phyloP scores from a whole-genome alignment of 306 rosid species.

The Cucumis hystrix region DNA sequence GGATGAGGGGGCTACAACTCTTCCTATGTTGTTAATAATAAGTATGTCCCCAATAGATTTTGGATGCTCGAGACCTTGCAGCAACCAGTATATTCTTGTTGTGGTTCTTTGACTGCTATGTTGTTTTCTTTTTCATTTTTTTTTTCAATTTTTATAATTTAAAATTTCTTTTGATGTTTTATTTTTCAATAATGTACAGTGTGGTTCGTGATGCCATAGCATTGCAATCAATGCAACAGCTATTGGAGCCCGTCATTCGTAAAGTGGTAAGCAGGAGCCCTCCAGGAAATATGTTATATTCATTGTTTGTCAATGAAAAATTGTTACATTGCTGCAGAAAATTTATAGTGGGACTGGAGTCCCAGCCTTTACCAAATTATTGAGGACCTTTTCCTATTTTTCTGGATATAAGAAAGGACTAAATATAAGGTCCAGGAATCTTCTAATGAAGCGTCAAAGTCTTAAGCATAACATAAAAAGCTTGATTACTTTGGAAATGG shows the following conservation, averaged over 20 bases:
- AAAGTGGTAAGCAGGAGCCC: constrained; percentile 47
- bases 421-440: neutral
- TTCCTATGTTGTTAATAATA: neutral
- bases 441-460: neutral
- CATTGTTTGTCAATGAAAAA: neutral
- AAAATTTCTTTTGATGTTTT: neutral
- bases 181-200: constrained; percentile 19
- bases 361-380: neutral
- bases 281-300: neutral
- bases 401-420: neutral
- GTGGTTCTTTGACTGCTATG: neutral
- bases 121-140: too few species aligned
- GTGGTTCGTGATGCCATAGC: constrained; percentile 63
- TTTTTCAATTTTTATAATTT: neutral
- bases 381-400: neutral
- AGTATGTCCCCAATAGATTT: neutral
- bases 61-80: neutral
- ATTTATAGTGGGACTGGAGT: neutral
- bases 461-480: neutral
- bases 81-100: neutral
- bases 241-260: constrained; percentile 80
- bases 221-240: constrained; percentile 40
- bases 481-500: neutral
- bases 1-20: neutral
- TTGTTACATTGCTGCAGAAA: neutral